Evolutionary conservation across 2,329 filamentous ascomycete genomes (phyloP), one percentile per base, ranked within the genome.

Genomic region (Pseudogymnoascus sp.): DNA sequence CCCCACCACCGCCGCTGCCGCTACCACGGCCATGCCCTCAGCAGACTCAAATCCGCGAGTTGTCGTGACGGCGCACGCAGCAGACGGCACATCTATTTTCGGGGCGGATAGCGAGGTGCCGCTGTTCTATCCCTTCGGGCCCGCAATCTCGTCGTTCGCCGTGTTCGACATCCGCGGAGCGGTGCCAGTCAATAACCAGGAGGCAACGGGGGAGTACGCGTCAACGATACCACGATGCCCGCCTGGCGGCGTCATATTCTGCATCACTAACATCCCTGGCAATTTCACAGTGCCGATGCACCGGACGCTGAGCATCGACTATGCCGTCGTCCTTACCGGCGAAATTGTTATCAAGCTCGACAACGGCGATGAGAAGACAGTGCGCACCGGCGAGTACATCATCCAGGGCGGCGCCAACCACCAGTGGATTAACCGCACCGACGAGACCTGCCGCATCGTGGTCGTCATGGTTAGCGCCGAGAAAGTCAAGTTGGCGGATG

Each of bases 351-450:
- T 78, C 4, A 66, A 59, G 14, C 70, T 79, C 1, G 78, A 79
- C 62, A 68, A 70, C 1, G 76, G 76, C 3, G 74, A 76, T 59
- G 76, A 77, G 69, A 77, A 70, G 65, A 72, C 69, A 4, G 25
- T 79, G 1, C 65, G 64, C 28, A 67, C 69, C 1, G 77, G 77
- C 10, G 77, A 80, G 46, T 67, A 75, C n/a, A 69, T 78, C 36
- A 70, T 79, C 0, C 75, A 79, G 68, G 70, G 75, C 42, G 79
- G 79, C 0, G 73, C 72, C 10, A 79, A 77, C 60, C 79, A 82
- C 65, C 66, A 70, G n/a, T 81, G 78, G 76, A 68, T 73, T 14
- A 81, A 81, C 64, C 71, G 74, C 14, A 72, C 73, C 0, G 66
- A 71, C 1, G 72, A 75, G 53, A 65, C 73, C 14, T 79, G 76